Evolutionary conservation across 495 filamentous ascomycete species (phyloP).

Genomic region (Aspergillus affinis): DNA sequence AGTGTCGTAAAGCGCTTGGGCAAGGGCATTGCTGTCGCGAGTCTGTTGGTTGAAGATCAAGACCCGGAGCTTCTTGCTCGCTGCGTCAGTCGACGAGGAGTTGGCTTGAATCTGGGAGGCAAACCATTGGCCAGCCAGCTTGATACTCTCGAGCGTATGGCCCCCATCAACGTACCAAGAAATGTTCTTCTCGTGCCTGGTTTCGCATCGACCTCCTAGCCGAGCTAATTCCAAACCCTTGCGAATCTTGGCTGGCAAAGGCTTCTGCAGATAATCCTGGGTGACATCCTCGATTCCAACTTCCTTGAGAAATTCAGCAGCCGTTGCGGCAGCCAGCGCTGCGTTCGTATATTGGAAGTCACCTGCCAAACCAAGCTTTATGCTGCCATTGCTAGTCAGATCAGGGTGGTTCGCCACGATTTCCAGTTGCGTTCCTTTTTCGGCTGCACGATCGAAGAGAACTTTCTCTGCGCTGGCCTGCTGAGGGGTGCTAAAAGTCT

Average conservation of each 20-base stretch:
- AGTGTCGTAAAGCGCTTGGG: slow-evolving; percentile 63
- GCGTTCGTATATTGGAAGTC: slow-evolving; percentile 88
- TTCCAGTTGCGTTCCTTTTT: slow-evolving; percentile 59
- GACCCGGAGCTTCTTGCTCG: slow-evolving; percentile 50
- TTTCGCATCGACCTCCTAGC: slow-evolving; percentile 83
- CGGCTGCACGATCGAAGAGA: slow-evolving; percentile 65
- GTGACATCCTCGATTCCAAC: slow-evolving; percentile 47
- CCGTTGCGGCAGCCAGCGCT: slow-evolving; percentile 74
- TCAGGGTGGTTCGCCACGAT: slow-evolving; percentile 64
- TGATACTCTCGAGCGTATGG: slow-evolving; percentile 86
- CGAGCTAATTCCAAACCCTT: slow-evolving; percentile 72
- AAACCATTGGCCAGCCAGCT: slow-evolving; percentile 81
- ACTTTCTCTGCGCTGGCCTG: slow-evolving; percentile 63
- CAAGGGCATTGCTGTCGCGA: slow-evolving; percentile 66
- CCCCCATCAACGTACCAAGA: slow-evolving; percentile 90
- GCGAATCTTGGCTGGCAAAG: slow-evolving; percentile 65
- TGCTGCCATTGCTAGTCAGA: slow-evolving; percentile 44
- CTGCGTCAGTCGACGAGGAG: slow-evolving; percentile 47
- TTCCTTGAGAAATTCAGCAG: slow-evolving; percentile 55
- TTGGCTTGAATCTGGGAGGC: slow-evolving; percentile 48
- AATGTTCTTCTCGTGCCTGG: slow-evolving; percentile 63
- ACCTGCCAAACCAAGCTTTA: slow-evolving; percentile 75
- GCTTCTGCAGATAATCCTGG: slow-evolving; percentile 41
- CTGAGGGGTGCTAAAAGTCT: slow-evolving; percentile 77
- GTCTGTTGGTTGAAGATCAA: slow-evolving; percentile 97